Evolutionary conservation across 108 stramenopile genomes (phyloP), one percentile per base, ranked within the genome.

Genomic region (Cylindrotheca closterium): DNA sequence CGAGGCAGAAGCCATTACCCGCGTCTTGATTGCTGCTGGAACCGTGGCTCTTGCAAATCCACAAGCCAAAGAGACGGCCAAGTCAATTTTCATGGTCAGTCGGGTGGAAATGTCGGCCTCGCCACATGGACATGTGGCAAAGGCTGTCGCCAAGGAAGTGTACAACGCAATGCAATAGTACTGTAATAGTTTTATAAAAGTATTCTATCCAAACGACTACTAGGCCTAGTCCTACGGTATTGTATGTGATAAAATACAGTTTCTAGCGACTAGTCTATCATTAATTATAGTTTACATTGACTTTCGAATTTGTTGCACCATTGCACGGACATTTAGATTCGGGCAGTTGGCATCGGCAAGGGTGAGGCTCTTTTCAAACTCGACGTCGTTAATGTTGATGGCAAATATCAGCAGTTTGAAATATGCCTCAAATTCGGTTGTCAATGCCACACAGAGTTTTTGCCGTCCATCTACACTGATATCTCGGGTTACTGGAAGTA

Each of bases 11-110:
- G 79, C 83, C 15, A 42, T 89, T 5, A 63, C 68, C 18, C 82
- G 92, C 26, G 34, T 79, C 8, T 58, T 93, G 15, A 55, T 88
- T n/a, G 87, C 89, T 21, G 48, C 89, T 33, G 92, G 92, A 5
- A 89, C 92, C 3, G 60, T 79, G 12, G 73, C 79, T 10, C 57
- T 93, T 28, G 71, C 73, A 3, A 70, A 71, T 42, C 51, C 67
- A 5, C 78, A 74, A 24, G 84, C 75, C 24, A 88, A 85, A 58
- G 72, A 50, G 19, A 55, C 70, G 3, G 89, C 92, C 21, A 80
- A 81, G 27, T 63, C 79, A 19, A 55, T 79, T 1, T 76, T 52
- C 37, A 46, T 93, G 31, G 74, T 73, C 7, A 83, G 88, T 18
- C 80, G 77, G 59, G 81, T 89, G 47, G 85, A 86, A 63, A 62